Evolutionary conservation across 1,284 basidiomycete species (phyloP), one percentile per base, ranked within the genome.

Genomic region (Leccinum cinnamomeum): DNA sequence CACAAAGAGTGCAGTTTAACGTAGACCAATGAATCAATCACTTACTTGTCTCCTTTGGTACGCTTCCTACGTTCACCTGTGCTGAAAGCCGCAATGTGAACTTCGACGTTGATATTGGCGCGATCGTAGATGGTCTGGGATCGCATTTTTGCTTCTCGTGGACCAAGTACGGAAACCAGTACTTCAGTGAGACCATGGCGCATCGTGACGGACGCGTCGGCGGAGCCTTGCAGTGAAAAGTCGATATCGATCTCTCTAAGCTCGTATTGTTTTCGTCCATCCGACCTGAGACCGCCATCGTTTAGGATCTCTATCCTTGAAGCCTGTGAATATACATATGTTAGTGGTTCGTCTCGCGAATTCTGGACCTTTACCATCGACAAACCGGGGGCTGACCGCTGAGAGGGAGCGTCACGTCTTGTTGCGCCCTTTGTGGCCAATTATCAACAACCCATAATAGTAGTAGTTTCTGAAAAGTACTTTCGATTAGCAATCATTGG

Each of bases 111-210:
- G 72, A 97, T 81, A 57, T 87, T 86, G 25, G 91, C 94, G 50
- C 91, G 86, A 76, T 96, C 91, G 69, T 94, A 91, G 60, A 87
- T 83, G 10, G 85, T 90, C 62, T 89, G 87, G 3, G 85, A 89
- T 62, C 88, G 83, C 79, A 84, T 83, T 75, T 85, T 90, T 1
- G 93, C 89, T 78, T 98, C 97, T 64, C 94, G 81, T 0, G 97
- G 97, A 0, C 97, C 97, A 75, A 93, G 94, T 0, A 98, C 92
- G 56, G 89, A 89, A 8, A 92, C 92, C 16, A 88, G 81, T 7
- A 97, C 94, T 63, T 90, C 87, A 0, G 97, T 98, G 23, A 98
- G 83, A 2, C 97, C 97, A 75, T 98, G 96, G 3, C 88, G 84
- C 69, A 97, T 85, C 18, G 84, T 81, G 1, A 94, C 92, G 23